Evolutionary conservation across 306 rosid species (phyloP).

Genomic region (Clitoria ternatea): DNA sequence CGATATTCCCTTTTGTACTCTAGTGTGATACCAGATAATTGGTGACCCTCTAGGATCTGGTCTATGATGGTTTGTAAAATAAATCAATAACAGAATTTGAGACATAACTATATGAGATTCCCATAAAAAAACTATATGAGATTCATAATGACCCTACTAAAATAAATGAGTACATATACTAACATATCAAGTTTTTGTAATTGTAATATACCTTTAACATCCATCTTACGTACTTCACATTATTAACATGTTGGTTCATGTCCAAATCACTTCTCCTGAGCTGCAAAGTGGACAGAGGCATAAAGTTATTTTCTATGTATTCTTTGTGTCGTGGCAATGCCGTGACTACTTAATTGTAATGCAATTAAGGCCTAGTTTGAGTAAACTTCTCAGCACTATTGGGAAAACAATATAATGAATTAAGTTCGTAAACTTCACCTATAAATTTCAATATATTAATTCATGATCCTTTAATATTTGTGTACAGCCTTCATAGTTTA

Average conservation of each 20-base stretch:
- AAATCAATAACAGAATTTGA: not conserved
- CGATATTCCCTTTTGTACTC: too few species aligned
- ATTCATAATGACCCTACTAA: not conserved
- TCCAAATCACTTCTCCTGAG: slow-evolving; percentile 82
- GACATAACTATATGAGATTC: too few species aligned
- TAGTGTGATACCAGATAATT: too few species aligned
- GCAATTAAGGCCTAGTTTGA: too few species aligned
- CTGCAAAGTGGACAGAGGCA: slow-evolving; percentile 35
- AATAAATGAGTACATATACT: not conserved
- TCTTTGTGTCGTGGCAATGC: not conserved
- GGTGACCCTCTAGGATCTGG: too few species aligned
- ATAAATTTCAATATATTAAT: too few species aligned
- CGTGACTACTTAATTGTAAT: not conserved
- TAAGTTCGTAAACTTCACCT: too few species aligned
- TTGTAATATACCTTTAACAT: slow-evolving; percentile 91
- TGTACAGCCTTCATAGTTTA: too few species aligned
- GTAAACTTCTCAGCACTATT: too few species aligned
- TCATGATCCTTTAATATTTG: too few species aligned
- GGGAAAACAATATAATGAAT: too few species aligned
- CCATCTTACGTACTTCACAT: slow-evolving; percentile 81
- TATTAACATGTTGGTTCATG: slow-evolving; percentile 92
- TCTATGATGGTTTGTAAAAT: slow-evolving; percentile 59
- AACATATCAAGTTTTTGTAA: not conserved
- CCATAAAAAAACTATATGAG: too few species aligned
- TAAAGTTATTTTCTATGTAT: slow-evolving; percentile 16